Percentiles rank a stretch among this genome's conserved stretches.
phyloP scores from a whole-genome alignment of 306 rosid species.

The Citrullus amarus region DNA sequence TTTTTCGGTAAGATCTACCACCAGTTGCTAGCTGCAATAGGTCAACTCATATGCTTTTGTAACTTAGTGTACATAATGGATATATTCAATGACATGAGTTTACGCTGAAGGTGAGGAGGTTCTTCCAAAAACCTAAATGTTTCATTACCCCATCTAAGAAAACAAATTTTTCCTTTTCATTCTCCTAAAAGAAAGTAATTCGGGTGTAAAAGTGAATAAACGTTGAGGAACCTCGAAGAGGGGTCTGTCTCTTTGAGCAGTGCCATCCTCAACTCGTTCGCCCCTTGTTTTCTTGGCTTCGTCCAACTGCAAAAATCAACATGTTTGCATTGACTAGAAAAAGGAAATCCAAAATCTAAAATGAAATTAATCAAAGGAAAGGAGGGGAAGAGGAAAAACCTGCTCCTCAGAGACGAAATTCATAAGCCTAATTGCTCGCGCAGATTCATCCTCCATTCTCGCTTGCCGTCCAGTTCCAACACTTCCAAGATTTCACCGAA shows the following conservation, averaged over 20 bases:
- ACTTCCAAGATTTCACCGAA: neutral
- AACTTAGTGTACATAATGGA: neutral
- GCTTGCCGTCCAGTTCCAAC: neutral
- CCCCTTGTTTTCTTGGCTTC: slow-evolving; percentile 70
- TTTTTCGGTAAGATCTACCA: neutral
- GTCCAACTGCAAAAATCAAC: slow-evolving; percentile 38
- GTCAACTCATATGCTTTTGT: neutral
- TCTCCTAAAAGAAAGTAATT: neutral
- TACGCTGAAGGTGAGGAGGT: neutral
- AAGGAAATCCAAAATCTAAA: neutral
- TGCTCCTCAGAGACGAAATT: slow-evolving; percentile 83
- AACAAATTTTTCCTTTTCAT: neutral
- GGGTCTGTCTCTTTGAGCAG: slow-evolving; percentile 83
- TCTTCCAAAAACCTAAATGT: neutral
- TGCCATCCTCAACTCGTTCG: slow-evolving; percentile 81
- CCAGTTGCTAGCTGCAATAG: neutral
- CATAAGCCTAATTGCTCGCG: slow-evolving; percentile 55
- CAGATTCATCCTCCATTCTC: slow-evolving; percentile 55
- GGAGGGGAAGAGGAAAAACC: slow-evolving; percentile 26
- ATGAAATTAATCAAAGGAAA: neutral
- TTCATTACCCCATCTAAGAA: neutral
- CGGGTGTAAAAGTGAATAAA: neutral
- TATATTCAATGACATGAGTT: neutral
- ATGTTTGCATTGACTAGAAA: neutral
- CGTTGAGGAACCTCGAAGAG: slow-evolving; percentile 53